A percentile compares a stretch with the other conserved stretches of the same genome.
Evolutionary conservation across 1,284 basidiomycete species (phyloP).

Genomic region (Trichosporon inkin): DNA sequence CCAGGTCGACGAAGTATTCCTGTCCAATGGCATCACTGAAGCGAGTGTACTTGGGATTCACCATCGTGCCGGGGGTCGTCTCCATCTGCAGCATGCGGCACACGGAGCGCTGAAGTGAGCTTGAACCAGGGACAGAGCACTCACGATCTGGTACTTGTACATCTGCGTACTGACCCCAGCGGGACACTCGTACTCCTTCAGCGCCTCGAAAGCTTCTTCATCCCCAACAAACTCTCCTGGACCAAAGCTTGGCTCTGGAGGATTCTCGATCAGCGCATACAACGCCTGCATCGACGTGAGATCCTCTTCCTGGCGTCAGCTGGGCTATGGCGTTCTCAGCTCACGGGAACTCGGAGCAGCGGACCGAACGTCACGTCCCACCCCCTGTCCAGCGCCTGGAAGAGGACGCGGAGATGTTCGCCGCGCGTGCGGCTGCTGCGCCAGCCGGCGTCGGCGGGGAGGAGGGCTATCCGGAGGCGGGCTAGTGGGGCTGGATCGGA

Average conservation of each 20-base stretch:
- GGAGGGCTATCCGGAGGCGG: neutral
- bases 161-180: conserved; percentile 32
- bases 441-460: neutral
- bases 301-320: conserved; percentile 15
- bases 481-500: neutral
- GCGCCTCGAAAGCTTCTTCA: conserved; percentile 24
- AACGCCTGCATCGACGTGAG: conserved; percentile 29
- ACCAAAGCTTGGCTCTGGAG: conserved; percentile 25
- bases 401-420: neutral
- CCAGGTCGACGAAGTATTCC: conserved; percentile 34
- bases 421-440: neutral
- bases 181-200: conserved; percentile 31
- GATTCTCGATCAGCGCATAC: conserved; percentile 34
- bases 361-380: conserved; percentile 1
- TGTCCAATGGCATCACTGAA: conserved; percentile 27
- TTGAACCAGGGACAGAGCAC: conserved; percentile 8
- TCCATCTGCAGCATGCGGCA: conserved; percentile 43
- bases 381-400: conserved; percentile 4
- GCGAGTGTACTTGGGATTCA: conserved; percentile 33
- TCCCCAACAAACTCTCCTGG: conserved; percentile 20
- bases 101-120: conserved; percentile 34
- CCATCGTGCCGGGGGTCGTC: conserved; percentile 30
- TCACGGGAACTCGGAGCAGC: conserved; percentile 7
- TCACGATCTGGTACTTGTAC: conserved; percentile 43
- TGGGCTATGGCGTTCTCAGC: neutral